Evolutionary conservation across 1,139 yeast species (phyloP), one percentile per base, ranked within the genome.

Genomic region (Hyphopichia pseudoburtonii): DNA sequence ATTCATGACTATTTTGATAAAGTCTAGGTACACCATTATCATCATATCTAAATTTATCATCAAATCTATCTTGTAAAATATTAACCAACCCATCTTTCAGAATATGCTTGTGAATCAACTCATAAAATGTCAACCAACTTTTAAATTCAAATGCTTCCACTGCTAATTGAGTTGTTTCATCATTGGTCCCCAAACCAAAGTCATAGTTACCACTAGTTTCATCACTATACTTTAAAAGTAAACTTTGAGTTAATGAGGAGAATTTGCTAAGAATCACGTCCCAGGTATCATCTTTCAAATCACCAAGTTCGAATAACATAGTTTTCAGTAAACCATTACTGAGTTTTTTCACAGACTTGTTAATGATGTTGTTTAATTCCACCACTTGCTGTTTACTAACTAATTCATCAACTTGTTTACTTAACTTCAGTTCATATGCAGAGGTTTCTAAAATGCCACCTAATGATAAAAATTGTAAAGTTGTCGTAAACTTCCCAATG

Each of bases 1-100:
- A 76, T 51, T 90, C 95, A 30, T 70, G 71, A 28, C 82, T 77
- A 40, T 80, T 81, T 46, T 80, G 82, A 84, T 95, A 92, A 33
- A 90, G 72, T 36, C 80, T 75, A 5, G 98, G 98, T 28, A 88
- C 64, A 4, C 94, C 95, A 45, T 82, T 76, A 33, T 76, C 80
- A 58, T 89, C 96, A 57, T 86, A 92, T 48, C 94, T 73, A 65
- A 92, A 92, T 38, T 66, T 68, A 42, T 82, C 87, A 51, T 90
- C 97, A 62, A 92, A 92, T 43, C 77, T 66, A 37, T 81, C 86
- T 56, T 82, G 79, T 51, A 85, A 57, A 19, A 82, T 67, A 33
- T 67, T 66, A 2, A 81, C 67, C 16, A 80, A 68, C 15, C 70
- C 76, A 34, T 82, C 88, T 43, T 77, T 83, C 15, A 76, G 73